Evolutionary conservation across 2,329 filamentous ascomycete species (phyloP).

Genomic region (Emergomyces pasteurianus): DNA sequence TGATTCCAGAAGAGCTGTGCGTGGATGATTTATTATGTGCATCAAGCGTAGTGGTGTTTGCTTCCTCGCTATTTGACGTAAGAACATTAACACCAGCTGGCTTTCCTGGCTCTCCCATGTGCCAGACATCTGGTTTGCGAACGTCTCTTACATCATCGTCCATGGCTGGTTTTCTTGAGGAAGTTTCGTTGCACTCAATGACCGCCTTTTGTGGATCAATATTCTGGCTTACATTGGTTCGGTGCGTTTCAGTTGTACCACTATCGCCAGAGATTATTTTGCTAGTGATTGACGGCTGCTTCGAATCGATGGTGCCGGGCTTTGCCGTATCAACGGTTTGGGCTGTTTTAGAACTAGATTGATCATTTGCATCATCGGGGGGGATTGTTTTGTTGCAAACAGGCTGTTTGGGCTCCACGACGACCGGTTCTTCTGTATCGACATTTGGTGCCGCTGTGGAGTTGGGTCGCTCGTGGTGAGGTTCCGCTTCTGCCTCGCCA

Average conservation of each 20-base stretch:
- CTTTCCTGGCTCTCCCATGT: not conserved
- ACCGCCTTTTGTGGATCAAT: not conserved
- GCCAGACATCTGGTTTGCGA: conserved; percentile 1
- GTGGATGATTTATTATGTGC: not conserved
- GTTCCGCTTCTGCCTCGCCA: not conserved
- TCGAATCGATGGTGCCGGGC: not conserved
- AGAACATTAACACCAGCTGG: not conserved
- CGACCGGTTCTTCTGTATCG: not conserved
- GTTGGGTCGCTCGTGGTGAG: not conserved
- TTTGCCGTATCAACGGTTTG: not conserved
- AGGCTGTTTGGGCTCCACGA: not conserved
- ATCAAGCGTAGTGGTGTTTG: not conserved
- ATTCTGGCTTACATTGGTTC: not conserved
- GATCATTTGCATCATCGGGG: not conserved
- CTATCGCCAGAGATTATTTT: not conserved
- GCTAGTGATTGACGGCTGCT: not conserved
- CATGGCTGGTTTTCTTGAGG: not conserved
- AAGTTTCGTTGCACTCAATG: not conserved
- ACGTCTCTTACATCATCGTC: not conserved
- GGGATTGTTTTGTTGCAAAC: not conserved
- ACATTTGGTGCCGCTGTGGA: not conserved
- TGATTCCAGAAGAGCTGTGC: not conserved
- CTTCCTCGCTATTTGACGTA: not conserved
- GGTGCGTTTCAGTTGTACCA: not conserved
- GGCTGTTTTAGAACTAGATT: not conserved